These are phyloP conservation scores for Metarhizium sp. DNA, from an alignment of 2,329 filamentous ascomycete species.

Conservation along the genomic window DNA sequence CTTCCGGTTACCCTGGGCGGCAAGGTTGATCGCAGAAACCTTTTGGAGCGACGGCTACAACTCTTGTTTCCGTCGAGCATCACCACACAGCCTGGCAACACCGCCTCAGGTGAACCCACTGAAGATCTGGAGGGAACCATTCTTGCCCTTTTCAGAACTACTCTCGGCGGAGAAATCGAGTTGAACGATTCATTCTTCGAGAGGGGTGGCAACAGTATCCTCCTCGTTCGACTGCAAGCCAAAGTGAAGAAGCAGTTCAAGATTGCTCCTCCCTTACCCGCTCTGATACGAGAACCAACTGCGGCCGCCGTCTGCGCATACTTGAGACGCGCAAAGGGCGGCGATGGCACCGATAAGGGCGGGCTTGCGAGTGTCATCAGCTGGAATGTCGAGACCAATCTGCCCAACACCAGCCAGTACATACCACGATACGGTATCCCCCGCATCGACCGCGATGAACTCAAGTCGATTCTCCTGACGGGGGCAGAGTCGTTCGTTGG, in stretches of 20 bases:
- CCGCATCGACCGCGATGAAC: not conserved
- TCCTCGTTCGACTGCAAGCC: slow-evolving; percentile 16
- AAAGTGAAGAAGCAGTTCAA: slow-evolving; percentile 16
- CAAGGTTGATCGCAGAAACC: slow-evolving; percentile 14
- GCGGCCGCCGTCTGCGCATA: slow-evolving; percentile 13
- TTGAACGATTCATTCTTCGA: slow-evolving; percentile 16
- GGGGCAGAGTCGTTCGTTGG: slow-evolving; percentile 14
- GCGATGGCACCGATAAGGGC: slow-evolving; percentile 8
- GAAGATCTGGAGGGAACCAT: slow-evolving; percentile 11
- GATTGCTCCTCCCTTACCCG: slow-evolving; percentile 14
- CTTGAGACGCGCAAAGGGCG: slow-evolving; percentile 10
- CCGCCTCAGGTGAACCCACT: not conserved
- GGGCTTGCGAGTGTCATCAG: slow-evolving; percentile 13
- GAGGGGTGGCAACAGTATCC: slow-evolving; percentile 16
- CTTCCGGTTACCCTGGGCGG: slow-evolving; percentile 14
- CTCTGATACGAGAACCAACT: slow-evolving; percentile 15
- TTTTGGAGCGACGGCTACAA: slow-evolving; percentile 10
- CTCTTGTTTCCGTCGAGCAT: slow-evolving; percentile 10
- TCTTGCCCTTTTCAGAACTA: slow-evolving; percentile 12
- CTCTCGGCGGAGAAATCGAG: slow-evolving; percentile 9
- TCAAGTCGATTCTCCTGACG: slow-evolving; percentile 9
- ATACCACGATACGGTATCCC: slow-evolving; percentile 12
- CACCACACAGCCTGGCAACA: not conserved
- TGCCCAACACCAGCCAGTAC: slow-evolving; percentile 15
- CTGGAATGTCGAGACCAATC: slow-evolving; percentile 15